These are phyloP conservation scores for Mortierella alpina DNA, from an alignment of 192 early-diverging fungal genomes.

Conservation along the genomic window DNA sequence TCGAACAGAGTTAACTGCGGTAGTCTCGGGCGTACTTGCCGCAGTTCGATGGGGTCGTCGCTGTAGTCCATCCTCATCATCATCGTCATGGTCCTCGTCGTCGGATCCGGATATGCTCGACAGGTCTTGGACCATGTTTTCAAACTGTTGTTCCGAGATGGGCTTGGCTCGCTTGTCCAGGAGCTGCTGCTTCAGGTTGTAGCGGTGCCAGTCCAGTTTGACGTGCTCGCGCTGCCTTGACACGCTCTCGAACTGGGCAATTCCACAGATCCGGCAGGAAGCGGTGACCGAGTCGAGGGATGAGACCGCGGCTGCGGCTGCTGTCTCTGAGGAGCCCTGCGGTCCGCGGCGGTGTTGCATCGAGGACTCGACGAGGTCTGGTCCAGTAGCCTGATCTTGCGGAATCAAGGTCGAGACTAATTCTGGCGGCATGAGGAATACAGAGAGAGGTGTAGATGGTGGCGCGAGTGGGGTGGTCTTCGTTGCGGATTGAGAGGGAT, in stretches of 20 bases:
- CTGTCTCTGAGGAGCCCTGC: too few species aligned
- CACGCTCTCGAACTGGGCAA: constrained; percentile 35
- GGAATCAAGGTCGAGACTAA: constrained; percentile 21
- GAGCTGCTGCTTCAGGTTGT: constrained; percentile 65
- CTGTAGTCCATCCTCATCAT: neutral
- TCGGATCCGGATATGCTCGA: constrained; percentile 65
- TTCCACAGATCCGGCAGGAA: constrained; percentile 60
- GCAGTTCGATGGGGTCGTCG: neutral
- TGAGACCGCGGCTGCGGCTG: neutral
- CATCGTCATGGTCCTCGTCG: constrained; percentile 28
- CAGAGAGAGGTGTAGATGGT: constrained; percentile 17
- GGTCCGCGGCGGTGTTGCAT: neutral
- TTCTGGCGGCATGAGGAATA: constrained; percentile 40
- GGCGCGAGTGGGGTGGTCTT: neutral
- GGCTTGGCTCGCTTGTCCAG: constrained; percentile 45
- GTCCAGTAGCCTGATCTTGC: neutral
- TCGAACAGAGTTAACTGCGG: constrained; percentile 5
- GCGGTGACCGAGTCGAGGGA: constrained; percentile 30
- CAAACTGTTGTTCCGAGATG: constrained; percentile 60
- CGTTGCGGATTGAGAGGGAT: neutral
- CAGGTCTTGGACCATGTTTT: constrained; percentile 62
- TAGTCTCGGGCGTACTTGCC: neutral
- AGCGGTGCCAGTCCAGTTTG: constrained; percentile 66
- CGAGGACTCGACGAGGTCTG: neutral
- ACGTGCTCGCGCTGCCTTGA: constrained; percentile 62